Base-by-base conservation (phyloP, 495 filamentous ascomycete genomes). In the Lasiosphaeria ovina region DNA sequence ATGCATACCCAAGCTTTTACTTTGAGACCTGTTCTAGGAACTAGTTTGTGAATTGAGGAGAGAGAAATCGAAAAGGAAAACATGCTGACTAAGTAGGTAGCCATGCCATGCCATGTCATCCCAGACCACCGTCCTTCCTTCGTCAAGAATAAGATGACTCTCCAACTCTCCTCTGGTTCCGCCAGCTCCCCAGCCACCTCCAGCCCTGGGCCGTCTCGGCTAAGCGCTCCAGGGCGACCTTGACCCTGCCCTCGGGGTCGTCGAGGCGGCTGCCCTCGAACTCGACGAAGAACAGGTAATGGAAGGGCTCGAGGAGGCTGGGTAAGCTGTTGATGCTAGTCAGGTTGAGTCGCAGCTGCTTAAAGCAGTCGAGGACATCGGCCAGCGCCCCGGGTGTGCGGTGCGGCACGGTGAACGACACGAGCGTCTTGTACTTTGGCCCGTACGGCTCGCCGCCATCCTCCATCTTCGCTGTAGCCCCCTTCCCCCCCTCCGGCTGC, bases 201-300 rank as follows among this genome's bases (percentile, higher is more conserved):
- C 76, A 82, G 40, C 68, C 70, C 65, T 72, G 59, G 1, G 80
- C 76, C 58, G 76, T 71, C 36, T 56, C 58, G n/a, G 66, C 74
- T 32, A 77, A 64, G 40, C 71, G 70, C 3, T 67, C 68, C 47
- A 90, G 62, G 51, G 79, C 81, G 50, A 70, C 66, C 59, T 81
- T 77, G 1, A 87, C 85, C 54, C 74, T 71, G 34, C 81, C 80
- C 33, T 76, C 70, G 33, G 77, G 77, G 51, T 82, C 83, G 45
- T 78, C 70, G 38, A 69, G 60, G 45, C 69, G 67, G 62, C 76
- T 77, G 5, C 87, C 86, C 69, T 89, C 82, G 69, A 96, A 91
- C 77, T 98, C 94, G 24, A 97, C 87, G 72, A 98, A 88, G 74
- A 98, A 97, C 33, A 96, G 82, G 75, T 98, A 98, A 69, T 93